These are phyloP conservation scores for Psilocybe cyanescens DNA, from an alignment of 768 basidiomycete species.

Conservation along the genomic window DNA sequence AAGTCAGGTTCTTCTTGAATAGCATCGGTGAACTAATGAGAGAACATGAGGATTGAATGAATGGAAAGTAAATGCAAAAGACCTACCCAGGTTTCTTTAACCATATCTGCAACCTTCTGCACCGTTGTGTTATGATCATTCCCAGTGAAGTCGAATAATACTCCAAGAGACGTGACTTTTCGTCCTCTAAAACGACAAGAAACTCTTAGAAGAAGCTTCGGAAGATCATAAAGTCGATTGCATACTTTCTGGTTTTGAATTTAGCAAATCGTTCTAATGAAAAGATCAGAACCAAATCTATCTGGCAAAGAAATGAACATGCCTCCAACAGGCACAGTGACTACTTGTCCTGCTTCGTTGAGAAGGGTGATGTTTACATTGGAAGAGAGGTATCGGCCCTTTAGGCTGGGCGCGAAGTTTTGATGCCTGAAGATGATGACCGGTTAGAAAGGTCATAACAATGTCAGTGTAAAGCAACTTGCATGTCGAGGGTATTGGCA, in stretches of 20 bases:
- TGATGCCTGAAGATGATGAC: constrained; percentile 43
- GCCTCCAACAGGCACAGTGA: constrained; percentile 43
- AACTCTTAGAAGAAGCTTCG: not conserved
- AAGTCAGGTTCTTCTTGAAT: constrained; percentile 83
- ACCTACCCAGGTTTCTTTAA: constrained; percentile 76
- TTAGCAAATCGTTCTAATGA: constrained; percentile 60
- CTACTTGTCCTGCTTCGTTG: constrained; percentile 40
- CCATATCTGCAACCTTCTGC: constrained; percentile 73
- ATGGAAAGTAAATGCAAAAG: not conserved
- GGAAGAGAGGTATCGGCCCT: constrained; percentile 79
- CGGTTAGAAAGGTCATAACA: not conserved
- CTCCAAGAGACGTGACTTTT: constrained; percentile 78
- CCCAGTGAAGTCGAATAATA: constrained; percentile 76
- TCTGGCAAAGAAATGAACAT: constrained; percentile 1
- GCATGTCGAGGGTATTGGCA: constrained; percentile 70
- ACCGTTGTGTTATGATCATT: constrained; percentile 76
- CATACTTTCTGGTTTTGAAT: constrained; percentile 75
- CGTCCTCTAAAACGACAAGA: constrained; percentile 49
- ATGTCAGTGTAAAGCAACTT: constrained; percentile 10
- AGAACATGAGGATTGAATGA: no score
- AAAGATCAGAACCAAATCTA: constrained; percentile 2
- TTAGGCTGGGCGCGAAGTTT: constrained; percentile 68
- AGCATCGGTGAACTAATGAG: constrained; percentile 68
- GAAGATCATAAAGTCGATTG: not conserved
- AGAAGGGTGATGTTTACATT: constrained; percentile 84